Conservation (phyloP, 2,329 filamentous ascomycete genomes). For the Colletotrichum musae region DNA sequence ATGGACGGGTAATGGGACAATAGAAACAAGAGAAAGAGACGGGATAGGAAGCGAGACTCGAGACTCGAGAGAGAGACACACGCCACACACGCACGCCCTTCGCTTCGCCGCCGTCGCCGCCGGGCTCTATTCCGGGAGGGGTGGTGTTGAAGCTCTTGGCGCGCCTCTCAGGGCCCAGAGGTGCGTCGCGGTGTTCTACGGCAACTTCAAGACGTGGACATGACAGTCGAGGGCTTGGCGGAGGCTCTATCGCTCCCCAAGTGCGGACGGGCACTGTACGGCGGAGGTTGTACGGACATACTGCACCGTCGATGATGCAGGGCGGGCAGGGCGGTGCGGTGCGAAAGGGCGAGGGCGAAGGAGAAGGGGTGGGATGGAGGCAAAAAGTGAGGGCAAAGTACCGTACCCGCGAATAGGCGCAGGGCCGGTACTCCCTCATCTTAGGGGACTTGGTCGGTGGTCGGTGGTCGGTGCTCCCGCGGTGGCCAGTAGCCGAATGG, state of each 20-base stretch:
- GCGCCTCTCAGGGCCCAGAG: slow-evolving; percentile 16
- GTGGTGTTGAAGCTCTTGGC: slow-evolving; percentile 26
- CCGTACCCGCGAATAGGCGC: no score
- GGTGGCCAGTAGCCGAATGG: no score
- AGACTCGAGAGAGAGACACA: no score
- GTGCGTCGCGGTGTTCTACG: slow-evolving; percentile 19
- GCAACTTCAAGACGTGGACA: slow-evolving; percentile 34
- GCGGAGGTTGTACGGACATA: slow-evolving; percentile 30
- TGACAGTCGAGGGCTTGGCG: slow-evolving; percentile 39
- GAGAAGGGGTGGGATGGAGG: no score
- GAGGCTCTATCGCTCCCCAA: slow-evolving; percentile 24
- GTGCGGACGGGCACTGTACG: slow-evolving; percentile 28
- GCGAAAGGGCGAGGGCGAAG: background rate
- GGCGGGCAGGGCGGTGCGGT: slow-evolving; percentile 9
- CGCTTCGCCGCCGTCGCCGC: slow-evolving; percentile 14
- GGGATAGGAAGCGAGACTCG: no score
- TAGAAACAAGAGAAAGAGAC: no score
- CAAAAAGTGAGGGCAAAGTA: no score
- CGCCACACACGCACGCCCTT: slow-evolving; percentile 9
- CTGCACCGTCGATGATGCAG: background rate
- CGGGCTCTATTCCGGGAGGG: slow-evolving; percentile 34
- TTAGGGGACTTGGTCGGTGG: background rate
- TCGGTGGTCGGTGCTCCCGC: slow-evolving; percentile 6
- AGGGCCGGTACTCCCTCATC: no score
- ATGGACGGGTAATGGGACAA: no score